Evolutionary conservation across 176 grass and related monocot species (phyloP).

Genomic region (Tillandsia leiboldiana): DNA sequence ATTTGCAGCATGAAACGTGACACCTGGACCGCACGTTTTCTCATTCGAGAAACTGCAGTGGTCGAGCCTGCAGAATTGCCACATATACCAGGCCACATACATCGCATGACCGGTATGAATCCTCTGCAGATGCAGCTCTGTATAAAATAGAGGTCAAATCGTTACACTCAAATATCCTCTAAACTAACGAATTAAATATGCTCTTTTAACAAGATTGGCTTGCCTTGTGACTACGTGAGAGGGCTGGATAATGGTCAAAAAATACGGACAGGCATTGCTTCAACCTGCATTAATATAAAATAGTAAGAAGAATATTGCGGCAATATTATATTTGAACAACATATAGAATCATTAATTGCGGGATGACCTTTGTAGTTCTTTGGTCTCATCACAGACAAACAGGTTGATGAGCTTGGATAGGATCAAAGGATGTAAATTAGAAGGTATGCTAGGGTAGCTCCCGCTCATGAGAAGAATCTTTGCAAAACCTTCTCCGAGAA

Average conservation of each 20-base stretch:
- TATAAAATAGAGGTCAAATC: background rate
- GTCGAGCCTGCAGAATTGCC: constrained; percentile 57
- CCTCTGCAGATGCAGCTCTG: constrained; percentile 52
- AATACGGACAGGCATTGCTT: constrained; percentile 89
- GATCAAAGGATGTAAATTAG: constrained; percentile 49
- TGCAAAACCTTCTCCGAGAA: constrained; percentile 88
- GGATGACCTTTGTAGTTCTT: constrained; percentile 62
- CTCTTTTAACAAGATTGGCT: constrained; percentile 19
- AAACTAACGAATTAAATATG: background rate
- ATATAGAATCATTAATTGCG: background rate
- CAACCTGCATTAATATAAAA: constrained; percentile 43
- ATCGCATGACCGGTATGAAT: constrained; percentile 69
- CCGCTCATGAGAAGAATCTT: constrained; percentile 77
- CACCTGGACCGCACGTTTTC: constrained; percentile 53
- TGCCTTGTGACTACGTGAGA: constrained; percentile 70
- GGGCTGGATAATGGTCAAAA: constrained; percentile 77
- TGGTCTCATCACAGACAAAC: constrained; percentile 67
- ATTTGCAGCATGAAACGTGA: constrained; percentile 92
- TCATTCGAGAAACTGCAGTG: constrained; percentile 47
- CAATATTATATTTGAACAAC: background rate
- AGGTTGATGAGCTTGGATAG: constrained; percentile 51
- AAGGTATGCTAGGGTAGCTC: constrained; percentile 58
- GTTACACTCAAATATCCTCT: background rate
- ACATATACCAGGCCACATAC: constrained; percentile 77
- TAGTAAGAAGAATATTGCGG: background rate